Percentiles rank a stretch among this genome's conserved stretches.
Evolutionary conservation across 2,329 filamentous ascomycete genomes (phyloP).

Genomic region (Penicillium sp.): DNA sequence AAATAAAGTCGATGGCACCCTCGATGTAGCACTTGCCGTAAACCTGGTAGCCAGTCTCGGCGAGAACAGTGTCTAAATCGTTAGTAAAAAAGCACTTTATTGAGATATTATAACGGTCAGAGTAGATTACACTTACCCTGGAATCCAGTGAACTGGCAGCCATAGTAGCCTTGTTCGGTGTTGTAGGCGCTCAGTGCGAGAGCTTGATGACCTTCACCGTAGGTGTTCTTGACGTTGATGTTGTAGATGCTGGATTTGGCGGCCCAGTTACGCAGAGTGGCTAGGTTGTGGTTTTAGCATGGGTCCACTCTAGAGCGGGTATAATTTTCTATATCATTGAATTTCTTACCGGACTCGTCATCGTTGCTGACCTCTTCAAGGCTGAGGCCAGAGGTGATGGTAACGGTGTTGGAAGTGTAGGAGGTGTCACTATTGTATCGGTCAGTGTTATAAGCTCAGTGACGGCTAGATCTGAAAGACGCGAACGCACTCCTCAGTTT

Average conservation of each 20-base stretch:
- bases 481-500: slow-evolving; percentile 45
- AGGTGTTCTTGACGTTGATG: slow-evolving; percentile 35
- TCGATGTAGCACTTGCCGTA: slow-evolving; percentile 29
- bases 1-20: slow-evolving; percentile 24
- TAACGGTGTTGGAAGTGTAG: slow-evolving; percentile 59
- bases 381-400: slow-evolving; percentile 40
- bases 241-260: slow-evolving; percentile 23
- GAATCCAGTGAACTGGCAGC: slow-evolving; percentile 20
- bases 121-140: slow-evolving; percentile 17
- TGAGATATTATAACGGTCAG: background rate
- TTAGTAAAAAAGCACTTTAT: background rate
- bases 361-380: slow-evolving; percentile 13
- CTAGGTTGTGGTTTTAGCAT: background rate
- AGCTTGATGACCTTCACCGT: slow-evolving; percentile 28
- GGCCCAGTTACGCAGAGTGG: slow-evolving; percentile 12
- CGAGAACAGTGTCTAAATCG: slow-evolving; percentile 18
- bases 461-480: slow-evolving; percentile 20
- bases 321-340: background rate
- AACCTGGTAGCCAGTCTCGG: slow-evolving; percentile 28
- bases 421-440: slow-evolving; percentile 22
- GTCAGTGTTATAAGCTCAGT: slow-evolving; percentile 28
- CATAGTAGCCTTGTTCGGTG: slow-evolving; percentile 14
- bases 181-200: slow-evolving; percentile 25
- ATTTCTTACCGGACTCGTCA: slow-evolving; percentile 19
- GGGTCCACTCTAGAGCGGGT: no score